Evolutionary conservation across 805 yeast species (phyloP), one percentile per base, ranked within the genome.

Genomic region (Hanseniaspora lachancei): DNA sequence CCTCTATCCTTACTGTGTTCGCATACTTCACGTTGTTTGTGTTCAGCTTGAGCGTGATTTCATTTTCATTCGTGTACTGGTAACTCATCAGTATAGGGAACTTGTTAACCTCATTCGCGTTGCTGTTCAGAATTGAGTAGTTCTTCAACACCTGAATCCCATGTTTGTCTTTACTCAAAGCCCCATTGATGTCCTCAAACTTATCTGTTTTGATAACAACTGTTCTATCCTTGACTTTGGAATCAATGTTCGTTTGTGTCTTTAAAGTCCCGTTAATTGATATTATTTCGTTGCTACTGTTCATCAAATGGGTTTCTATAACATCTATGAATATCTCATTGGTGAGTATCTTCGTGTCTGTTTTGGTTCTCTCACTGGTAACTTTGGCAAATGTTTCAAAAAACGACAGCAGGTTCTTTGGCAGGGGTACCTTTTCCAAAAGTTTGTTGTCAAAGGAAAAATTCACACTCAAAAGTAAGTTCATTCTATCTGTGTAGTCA

Each of bases 281-380:
- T 12, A 39, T 38, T 6, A 27, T 20, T 12, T 49, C 52, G 24
- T 49, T 39, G 4, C 27, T 39, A n/a, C 5, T 38, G 39, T 53
- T 53, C 36, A 24, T 13, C 23, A 38, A 16, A 27, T 53, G 50
- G 2, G 21, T 29, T 20, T 53, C 56, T 9, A 53, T 4, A 46
- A 53, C 50, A 39, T 53, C 56, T 43, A 53, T 39, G 23, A 53
- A 53, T 35, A 46, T 38, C 41, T 53, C 56, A 39, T 53, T 53
- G 5, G 47, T 35, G 7, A 53, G 35, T 24, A 46, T 32, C 35
- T 32, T 44, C 8, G 49, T n/a, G 6, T 42, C 35, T 4, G 54
- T 42, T 21, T 52, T 52, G 15, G 56, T 53, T 8, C 10, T 53
- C n/a, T 36, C 32, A 13, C 50, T 29, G 7, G 56, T 39, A 15